Evolutionary conservation across 2,329 filamentous ascomycete genomes (phyloP), one percentile per base, ranked within the genome.

Genomic region (Cladosporium colombiae): DNA sequence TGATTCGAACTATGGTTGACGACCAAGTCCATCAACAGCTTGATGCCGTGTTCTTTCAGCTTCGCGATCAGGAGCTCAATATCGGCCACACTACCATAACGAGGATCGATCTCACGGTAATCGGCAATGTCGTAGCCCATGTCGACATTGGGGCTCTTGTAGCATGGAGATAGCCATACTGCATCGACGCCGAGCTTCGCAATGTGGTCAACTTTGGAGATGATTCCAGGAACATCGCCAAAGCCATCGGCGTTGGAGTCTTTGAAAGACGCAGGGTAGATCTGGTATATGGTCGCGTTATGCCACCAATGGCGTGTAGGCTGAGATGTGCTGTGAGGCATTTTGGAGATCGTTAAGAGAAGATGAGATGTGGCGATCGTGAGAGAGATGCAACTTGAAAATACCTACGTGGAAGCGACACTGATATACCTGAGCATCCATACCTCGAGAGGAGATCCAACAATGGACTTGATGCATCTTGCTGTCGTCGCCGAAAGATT

Each of bases 1-100:
- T 77, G 83, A 69, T 89, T 85, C 2, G 87, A 90, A 0, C 90
- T 92, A 74, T 94, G 91, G 70, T 93, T 94, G 68, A 93, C 85
- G 1, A 93, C 91, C 4, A 93, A 81, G 73, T 93, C 90, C 66
- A 92, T 83, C 65, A 93, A 86, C 13, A 93, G 77, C 70, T 85
- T 87, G 84, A 93, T 91, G 3, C 84, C 86, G 5, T 88, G 82
- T 16, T 82, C 77, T 66, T 90, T 87, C 50, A 85, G 83, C 50
- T 84, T 85, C 23, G 82, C 73, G 59, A 91, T 87, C 40, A 92
- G 75, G 0, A 78, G 76, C 65, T 91, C 87, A 59, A 91, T 84
- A 72, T 92, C 88, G 66, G 81, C 79, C 10, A 92, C 79, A 1
- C 87, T 88, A 40, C 89, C 89, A 70, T 91, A 92, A 0, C 85